Conservation (phyloP, 108 stramenopile genomes). For the Phaeodactylum tricornutum region DNA sequence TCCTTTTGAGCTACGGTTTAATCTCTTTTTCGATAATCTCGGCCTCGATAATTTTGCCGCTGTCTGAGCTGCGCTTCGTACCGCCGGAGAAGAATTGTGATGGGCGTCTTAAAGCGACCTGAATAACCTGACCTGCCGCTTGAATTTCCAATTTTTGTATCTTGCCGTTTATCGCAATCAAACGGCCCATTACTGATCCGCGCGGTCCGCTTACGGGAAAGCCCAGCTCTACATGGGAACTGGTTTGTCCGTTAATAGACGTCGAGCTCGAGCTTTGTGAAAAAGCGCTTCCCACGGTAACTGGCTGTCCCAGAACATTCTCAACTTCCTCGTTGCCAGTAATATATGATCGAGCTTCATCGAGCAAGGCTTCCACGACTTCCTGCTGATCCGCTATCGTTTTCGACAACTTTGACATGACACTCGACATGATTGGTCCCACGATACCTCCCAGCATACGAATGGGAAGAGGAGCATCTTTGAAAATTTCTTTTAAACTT, state of each 20-base stretch:
- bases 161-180: too few species aligned
- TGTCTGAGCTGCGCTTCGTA: too few species aligned
- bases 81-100: too few species aligned
- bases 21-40: too few species aligned
- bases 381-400: constrained; percentile 49
- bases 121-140: too few species aligned
- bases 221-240: too few species aligned
- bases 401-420: constrained; percentile 39
- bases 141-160: too few species aligned
- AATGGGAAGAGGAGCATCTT: constrained; percentile 60
- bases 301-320: constrained; percentile 40
- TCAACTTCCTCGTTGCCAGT: constrained; percentile 27
- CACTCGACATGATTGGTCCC: constrained; percentile 34
- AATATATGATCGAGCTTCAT: constrained; percentile 43
- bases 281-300: constrained; percentile 39
- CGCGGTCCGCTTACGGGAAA: too few species aligned
- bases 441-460: constrained; percentile 56
- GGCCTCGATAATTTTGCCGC: too few species aligned
- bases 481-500: constrained; percentile 36
- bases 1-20: too few species aligned
- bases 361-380: constrained; percentile 38
- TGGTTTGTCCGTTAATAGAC: constrained; percentile 47
- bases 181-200: too few species aligned
- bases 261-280: constrained; percentile 46
- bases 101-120: too few species aligned